Percentiles rank a stretch among this genome's conserved stretches.
Conservation (phyloP, 805 yeast species). For the Citeromyces nyonsensis region DNA sequence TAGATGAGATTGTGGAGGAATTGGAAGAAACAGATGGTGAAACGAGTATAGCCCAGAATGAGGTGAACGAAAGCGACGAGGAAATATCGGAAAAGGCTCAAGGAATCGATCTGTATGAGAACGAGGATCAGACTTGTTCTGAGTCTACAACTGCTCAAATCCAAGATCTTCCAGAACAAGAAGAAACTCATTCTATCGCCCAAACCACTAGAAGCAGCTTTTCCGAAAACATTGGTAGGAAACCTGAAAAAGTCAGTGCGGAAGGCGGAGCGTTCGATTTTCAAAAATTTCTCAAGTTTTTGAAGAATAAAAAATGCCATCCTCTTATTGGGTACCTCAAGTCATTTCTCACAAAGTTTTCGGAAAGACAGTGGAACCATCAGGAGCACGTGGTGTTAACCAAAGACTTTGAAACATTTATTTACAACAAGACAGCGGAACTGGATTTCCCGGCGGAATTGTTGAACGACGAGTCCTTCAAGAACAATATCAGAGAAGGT, state of each 20-base stretch:
- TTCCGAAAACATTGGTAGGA: background rate
- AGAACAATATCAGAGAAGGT: slow-evolving; percentile 71
- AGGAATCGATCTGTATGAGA: background rate
- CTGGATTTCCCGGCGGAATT: slow-evolving; percentile 65
- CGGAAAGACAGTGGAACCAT: slow-evolving; percentile 52
- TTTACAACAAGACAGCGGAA: slow-evolving; percentile 40
- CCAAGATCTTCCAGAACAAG: background rate
- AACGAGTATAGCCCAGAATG: background rate
- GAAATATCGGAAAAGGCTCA: background rate
- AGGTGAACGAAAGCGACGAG: background rate
- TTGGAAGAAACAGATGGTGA: background rate
- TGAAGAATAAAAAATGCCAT: slow-evolving; percentile 66
- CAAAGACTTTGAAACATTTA: slow-evolving; percentile 61
- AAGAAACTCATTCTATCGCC: background rate
- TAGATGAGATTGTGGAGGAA: background rate
- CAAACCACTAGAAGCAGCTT: background rate
- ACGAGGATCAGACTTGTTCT: background rate
- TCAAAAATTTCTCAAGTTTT: slow-evolving; percentile 57
- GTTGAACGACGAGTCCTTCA: slow-evolving; percentile 33
- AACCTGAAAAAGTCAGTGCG: background rate
- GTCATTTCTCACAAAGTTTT: slow-evolving; percentile 70
- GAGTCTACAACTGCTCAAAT: background rate
- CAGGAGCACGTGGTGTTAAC: slow-evolving; percentile 69
- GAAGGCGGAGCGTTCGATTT: slow-evolving; percentile 44
- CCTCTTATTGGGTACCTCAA: slow-evolving; percentile 78